Percentiles rank a stretch among this genome's conserved stretches.
phyloP scores from a whole-genome alignment of 2,329 filamentous ascomycete genomes.

The Pestalotiopsis sp. region DNA sequence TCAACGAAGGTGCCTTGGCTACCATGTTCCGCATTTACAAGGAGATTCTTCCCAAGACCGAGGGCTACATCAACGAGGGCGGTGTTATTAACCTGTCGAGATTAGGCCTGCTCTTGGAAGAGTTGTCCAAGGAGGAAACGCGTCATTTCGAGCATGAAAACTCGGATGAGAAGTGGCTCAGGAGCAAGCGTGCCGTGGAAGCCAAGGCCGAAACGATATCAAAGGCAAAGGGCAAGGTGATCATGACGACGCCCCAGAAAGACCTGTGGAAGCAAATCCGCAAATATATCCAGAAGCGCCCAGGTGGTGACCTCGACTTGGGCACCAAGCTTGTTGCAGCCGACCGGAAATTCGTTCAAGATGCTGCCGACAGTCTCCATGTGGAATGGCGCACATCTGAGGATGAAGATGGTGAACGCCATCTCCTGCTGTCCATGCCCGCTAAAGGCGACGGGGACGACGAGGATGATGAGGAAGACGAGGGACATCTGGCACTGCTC shows the following conservation, averaged over 20 bases:
- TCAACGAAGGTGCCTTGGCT: conserved; percentile 95
- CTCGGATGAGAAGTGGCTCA: conserved; percentile 88
- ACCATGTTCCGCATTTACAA: conserved; percentile 99
- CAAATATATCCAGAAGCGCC: conserved; percentile 76
- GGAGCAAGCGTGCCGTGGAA: conserved; percentile 77
- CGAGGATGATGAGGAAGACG: conserved; percentile 75
- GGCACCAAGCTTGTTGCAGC: conserved; percentile 73
- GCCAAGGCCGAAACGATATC: conserved; percentile 66
- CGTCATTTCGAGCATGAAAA: conserved; percentile 92
- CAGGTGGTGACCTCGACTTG: conserved; percentile 70
- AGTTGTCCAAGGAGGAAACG: conserved; percentile 86
- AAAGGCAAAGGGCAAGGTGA: conserved; percentile 62
- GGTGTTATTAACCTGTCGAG: conserved; percentile 89
- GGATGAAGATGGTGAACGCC: conserved; percentile 58
- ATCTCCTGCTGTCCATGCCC: conserved; percentile 55
- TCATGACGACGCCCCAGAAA: conserved; percentile 80
- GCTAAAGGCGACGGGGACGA: conserved; percentile 45
- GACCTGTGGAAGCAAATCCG: conserved; percentile 82
- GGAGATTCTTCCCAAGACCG: conserved; percentile 79
- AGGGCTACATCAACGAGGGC: conserved; percentile 95
- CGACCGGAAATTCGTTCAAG: conserved; percentile 92
- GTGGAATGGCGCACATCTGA: conserved; percentile 61
- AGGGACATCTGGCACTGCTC: conserved; percentile 82
- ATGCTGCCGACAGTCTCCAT: conserved; percentile 69
- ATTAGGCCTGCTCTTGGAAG: conserved; percentile 76